Evolutionary conservation across 164 flowering plant genomes (phyloP).

Genomic region (Magnolia officinalis): DNA sequence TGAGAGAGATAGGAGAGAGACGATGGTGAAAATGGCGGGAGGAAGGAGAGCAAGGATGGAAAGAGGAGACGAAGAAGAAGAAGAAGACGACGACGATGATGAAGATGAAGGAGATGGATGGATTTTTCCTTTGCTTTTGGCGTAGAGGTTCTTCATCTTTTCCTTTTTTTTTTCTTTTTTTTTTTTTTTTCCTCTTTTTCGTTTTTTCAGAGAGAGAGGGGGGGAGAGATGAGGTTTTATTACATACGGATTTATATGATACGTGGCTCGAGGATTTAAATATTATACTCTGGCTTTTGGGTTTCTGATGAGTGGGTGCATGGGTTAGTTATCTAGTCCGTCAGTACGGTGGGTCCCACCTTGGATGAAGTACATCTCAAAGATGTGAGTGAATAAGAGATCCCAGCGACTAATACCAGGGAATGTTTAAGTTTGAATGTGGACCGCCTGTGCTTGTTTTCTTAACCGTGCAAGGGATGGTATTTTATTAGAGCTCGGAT

Average conservation of each 20-base stretch:
- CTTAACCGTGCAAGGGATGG: no score
- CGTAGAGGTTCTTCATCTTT: conserved; percentile 37
- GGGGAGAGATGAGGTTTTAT: neutral
- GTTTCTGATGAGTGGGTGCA: no score
- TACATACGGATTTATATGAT: neutral
- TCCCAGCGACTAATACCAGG: no score
- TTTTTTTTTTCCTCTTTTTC: neutral
- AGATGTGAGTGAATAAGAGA: no score
- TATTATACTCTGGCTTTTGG: no score
- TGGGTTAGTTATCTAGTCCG: no score
- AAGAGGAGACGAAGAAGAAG: conserved; percentile 13
- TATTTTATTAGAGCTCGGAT: no score
- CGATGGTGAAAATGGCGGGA: conserved; percentile 46
- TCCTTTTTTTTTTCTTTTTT: neutral
- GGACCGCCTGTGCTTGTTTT: no score
- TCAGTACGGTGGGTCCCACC: no score
- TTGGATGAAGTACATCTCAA: no score
- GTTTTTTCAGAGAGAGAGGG: neutral
- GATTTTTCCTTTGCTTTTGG: conserved; percentile 16
- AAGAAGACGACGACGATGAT: no score
- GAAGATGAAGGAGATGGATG: conserved; percentile 46
- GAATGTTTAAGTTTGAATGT: no score
- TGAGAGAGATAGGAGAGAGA: conserved; percentile 41
- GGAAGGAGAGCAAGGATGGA: conserved; percentile 58
- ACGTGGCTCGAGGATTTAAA: neutral